Conservation (phyloP, 208 protist genomes). For the Leishmania guyanensis region DNA sequence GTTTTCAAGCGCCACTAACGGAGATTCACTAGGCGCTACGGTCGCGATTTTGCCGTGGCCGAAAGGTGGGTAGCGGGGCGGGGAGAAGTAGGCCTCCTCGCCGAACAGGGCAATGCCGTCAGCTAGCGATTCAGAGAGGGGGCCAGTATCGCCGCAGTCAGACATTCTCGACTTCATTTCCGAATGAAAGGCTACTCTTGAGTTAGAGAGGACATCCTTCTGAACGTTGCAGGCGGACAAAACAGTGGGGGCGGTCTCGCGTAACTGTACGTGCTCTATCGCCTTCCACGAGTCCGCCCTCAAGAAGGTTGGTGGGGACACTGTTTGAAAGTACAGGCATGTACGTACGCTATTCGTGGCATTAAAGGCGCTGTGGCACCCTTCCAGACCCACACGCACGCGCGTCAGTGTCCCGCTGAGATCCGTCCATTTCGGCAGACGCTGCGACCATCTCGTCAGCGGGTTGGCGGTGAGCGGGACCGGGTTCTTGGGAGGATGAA, state of each 20-base stretch:
- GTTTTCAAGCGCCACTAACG: constrained; percentile 85
- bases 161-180: not conserved
- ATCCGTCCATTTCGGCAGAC: constrained; percentile 39
- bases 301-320: constrained; percentile 64
- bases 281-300: constrained; percentile 36
- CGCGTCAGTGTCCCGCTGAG: constrained; percentile 18
- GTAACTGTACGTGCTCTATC: constrained; percentile 64
- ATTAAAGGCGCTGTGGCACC: constrained; percentile 86
- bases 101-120: constrained; percentile 40
- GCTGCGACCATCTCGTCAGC: constrained; percentile 71
- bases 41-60: not conserved
- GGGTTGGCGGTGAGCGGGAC: constrained; percentile 53
- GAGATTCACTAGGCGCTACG: constrained; percentile 1
- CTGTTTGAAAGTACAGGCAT: constrained; percentile 73
- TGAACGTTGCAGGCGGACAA: no score
- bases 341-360: constrained; percentile 85
- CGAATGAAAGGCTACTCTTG: not conserved
- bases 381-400: constrained; percentile 69
- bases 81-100: constrained; percentile 37
- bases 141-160: not conserved
- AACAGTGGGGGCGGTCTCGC: not conserved
- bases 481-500: constrained; percentile 42
- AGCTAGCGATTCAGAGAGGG: not conserved
- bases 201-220: not conserved
- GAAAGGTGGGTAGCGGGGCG: not conserved